These are phyloP conservation scores for Sordariomycetes sp. DNA, from an alignment of 2,329 filamentous ascomycete genomes.

Conservation along the genomic window DNA sequence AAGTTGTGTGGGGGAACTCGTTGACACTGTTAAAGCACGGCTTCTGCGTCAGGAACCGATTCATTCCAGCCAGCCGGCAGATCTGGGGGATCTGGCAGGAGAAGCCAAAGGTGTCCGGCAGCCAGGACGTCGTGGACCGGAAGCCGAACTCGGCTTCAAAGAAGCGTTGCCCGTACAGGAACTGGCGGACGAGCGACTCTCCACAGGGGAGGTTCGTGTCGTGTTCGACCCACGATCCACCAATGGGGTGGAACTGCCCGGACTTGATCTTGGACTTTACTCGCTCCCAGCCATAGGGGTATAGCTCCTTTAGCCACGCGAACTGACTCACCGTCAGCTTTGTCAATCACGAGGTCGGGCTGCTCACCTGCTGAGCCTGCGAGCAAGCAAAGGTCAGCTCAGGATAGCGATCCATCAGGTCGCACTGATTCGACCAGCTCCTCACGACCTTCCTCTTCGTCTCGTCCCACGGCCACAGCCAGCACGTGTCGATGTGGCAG, in stretches of 20 bases:
- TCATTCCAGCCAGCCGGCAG: slow-evolving; percentile 91
- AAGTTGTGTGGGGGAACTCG: slow-evolving; percentile 95
- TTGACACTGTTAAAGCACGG: slow-evolving; percentile 99
- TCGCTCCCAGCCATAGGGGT: slow-evolving; percentile 80
- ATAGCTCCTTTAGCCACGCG: slow-evolving; percentile 90
- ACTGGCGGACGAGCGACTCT: slow-evolving; percentile 88
- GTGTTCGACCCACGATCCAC: slow-evolving; percentile 97
- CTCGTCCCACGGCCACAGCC: slow-evolving; percentile 97
- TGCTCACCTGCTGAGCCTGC: slow-evolving; percentile 77
- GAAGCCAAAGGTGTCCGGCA: slow-evolving; percentile 97
- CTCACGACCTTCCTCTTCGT: slow-evolving; percentile 93
- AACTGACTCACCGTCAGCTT: slow-evolving; percentile 34
- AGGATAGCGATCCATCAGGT: slow-evolving; percentile 88
- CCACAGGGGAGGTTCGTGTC: slow-evolving; percentile 97
- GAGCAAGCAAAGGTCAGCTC: slow-evolving; percentile 90
- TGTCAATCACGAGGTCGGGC: background rate
- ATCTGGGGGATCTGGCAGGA: slow-evolving; percentile 90
- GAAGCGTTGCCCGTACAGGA: slow-evolving; percentile 89
- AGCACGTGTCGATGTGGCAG: slow-evolving; percentile 97
- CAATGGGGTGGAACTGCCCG: slow-evolving; percentile 87
- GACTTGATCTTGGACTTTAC: slow-evolving; percentile 88
- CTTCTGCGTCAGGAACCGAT: slow-evolving; percentile 94
- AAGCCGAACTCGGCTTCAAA: slow-evolving; percentile 90
- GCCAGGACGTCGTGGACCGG: slow-evolving; percentile 87
- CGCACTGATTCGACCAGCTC: slow-evolving; percentile 95